Conservation (phyloP, 306 rosid species). For the Vicia sativa region DNA sequence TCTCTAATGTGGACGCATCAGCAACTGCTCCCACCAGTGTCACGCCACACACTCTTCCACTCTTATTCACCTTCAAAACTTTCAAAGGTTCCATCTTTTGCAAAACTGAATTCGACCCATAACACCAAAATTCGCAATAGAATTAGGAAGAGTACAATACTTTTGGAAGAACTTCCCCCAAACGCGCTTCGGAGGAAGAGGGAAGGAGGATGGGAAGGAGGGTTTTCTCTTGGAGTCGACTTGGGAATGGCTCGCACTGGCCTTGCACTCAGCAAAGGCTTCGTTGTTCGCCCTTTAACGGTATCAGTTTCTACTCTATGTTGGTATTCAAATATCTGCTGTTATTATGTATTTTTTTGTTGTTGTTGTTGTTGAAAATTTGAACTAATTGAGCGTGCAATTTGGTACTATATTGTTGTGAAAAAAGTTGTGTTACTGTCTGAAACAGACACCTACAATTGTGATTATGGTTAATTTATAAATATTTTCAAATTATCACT, state of each 20-base stretch:
- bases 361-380: conserved; percentile 3
- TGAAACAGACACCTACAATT: too few species aligned
- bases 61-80: background rate
- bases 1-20: conserved; percentile 39
- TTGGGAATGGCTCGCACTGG: conserved; percentile 87
- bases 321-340: background rate
- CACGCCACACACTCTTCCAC: conserved; percentile 18
- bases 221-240: conserved; percentile 88
- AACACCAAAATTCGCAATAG: background rate
- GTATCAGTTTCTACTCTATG: conserved; percentile 40
- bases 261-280: conserved; percentile 89
- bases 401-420: background rate
- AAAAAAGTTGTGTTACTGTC: too few species aligned
- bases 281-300: conserved; percentile 68
- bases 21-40: conserved; percentile 25
- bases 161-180: conserved; percentile 65
- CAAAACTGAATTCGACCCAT: conserved; percentile 5
- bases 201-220: conserved; percentile 79
- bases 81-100: conserved; percentile 14
- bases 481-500: too few species aligned
- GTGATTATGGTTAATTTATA: too few species aligned
- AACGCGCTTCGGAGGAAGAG: conserved; percentile 70
- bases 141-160: conserved; percentile 31
- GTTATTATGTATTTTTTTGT: background rate
- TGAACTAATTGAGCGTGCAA: background rate